Evolutionary conservation across 2,329 filamentous ascomycete genomes (phyloP).

Genomic region (Lasiodiplodia sp.): DNA sequence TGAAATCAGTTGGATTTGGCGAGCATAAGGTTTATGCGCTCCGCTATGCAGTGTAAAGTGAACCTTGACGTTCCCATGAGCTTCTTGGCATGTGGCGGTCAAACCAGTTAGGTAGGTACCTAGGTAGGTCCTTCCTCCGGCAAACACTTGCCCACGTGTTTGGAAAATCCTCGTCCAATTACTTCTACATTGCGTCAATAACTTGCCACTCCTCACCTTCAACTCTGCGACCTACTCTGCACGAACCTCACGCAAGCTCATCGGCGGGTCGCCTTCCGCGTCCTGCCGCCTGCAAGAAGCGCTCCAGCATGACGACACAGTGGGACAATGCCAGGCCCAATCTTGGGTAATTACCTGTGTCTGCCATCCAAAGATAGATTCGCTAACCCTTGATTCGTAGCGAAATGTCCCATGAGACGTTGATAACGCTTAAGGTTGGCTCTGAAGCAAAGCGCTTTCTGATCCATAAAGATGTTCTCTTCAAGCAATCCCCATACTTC

Average conservation of each 20-base stretch:
- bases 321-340: not conserved
- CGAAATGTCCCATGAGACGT: not conserved
- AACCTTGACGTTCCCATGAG: no score
- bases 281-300: not conserved
- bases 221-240: not conserved
- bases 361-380: not conserved
- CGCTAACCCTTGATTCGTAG: not conserved
- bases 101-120: no score
- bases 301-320: not conserved
- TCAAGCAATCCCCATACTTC: not conserved
- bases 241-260: not conserved
- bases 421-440: not conserved
- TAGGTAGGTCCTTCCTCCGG: no score
- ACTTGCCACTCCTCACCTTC: not conserved
- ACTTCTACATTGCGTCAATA: not conserved
- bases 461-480: not conserved
- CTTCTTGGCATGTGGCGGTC: no score
- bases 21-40: no score
- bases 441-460: not conserved
- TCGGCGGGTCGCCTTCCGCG: not conserved
- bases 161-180: not conserved
- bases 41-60: no score
- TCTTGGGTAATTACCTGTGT: not conserved
- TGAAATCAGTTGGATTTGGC: no score
- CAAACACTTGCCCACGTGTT: no score